Base-by-base conservation (phyloP, 2,329 filamentous ascomycete genomes). In the Phaeoacremonium minimum region DNA sequence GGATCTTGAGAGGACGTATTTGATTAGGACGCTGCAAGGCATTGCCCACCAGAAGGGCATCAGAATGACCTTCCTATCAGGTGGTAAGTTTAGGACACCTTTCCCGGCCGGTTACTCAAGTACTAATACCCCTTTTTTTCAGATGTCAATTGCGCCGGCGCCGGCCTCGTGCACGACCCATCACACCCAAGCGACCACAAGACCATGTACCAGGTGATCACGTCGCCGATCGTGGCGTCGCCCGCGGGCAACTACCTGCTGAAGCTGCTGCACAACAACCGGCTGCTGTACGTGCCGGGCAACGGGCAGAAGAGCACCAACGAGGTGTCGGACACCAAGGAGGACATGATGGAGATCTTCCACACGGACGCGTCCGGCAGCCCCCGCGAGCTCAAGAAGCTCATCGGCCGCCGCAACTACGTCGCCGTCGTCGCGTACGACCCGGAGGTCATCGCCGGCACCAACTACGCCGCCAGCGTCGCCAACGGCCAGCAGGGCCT, bases 321-420 rank as follows among this genome's bases (percentile, higher is more conserved):
- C 43, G 76, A 83, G 46, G 75, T 86, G 2, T 85, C 83, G 2
- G 93, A 98, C 58, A 98, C 93, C 32, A 97, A 98, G 63, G 93
- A 98, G 61, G 93, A 98, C 64, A 98, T 98, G 93, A 95, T 98
- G 86, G 93, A 98, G 68, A 94, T 98, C 48, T 98, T 98, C 75
- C 88, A 93, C 52, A 87, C 84, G 7, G 93, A 98, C 51, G 88
- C 93, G 13, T 87, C 83, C 36, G 91, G 93, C n/a, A 71, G 79
- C 22, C 71, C 81, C 1, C 75, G 90, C 32, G 91, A 96, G 60
- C 73, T 90, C 55, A 90, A 90, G 66, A 86, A 91, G 54, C 75
- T 98, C 35, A 98, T 98, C 89, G 88, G 85, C 1, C 73, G 91
- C 29, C 74, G 93, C 40, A 97, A 96, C 56, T 98, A 97, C 55